These are phyloP conservation scores for Mortierella sp. DNA, from an alignment of 371 early-diverging fungal genomes.

Conservation along the genomic window DNA sequence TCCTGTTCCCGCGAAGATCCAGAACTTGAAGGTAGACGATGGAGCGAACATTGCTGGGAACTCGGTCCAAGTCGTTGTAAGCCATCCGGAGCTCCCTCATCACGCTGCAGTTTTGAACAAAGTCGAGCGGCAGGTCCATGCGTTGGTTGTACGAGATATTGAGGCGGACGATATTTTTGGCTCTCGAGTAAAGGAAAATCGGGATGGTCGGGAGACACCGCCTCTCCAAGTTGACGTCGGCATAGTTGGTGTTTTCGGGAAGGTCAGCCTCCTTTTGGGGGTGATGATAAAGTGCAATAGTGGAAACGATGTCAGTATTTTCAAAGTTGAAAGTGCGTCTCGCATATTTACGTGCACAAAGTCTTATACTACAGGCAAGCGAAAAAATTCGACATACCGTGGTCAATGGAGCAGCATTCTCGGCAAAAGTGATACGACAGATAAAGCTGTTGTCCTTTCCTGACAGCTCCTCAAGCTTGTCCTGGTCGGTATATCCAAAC, in stretches of 20 bases:
- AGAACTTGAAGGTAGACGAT: conserved; percentile 72
- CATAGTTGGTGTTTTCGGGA: conserved; percentile 33
- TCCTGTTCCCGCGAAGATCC: conserved; percentile 84
- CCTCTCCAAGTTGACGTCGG: conserved; percentile 73
- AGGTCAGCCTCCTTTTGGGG: conserved; percentile 42
- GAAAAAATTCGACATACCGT: conserved; percentile 39
- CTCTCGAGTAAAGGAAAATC: conserved; percentile 75
- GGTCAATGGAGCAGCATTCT: conserved; percentile 67
- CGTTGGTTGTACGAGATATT: conserved; percentile 81
- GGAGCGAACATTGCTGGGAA: conserved; percentile 73
- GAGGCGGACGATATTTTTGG: conserved; percentile 74
- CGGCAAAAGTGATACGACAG: conserved; percentile 82
- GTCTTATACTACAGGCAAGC: background rate
- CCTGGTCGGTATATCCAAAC: conserved; percentile 85
- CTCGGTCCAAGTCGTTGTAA: conserved; percentile 73
- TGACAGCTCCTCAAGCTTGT: conserved; percentile 81
- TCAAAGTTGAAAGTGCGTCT: background rate
- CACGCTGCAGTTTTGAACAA: conserved; percentile 76
- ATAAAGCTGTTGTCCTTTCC: conserved; percentile 91
- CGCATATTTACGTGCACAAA: background rate
- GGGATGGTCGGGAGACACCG: conserved; percentile 81
- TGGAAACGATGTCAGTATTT: background rate
- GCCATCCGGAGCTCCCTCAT: conserved; percentile 77
- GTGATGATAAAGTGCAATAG: background rate
- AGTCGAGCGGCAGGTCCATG: conserved; percentile 81